Evolutionary conservation across 2,329 filamentous ascomycete species (phyloP).

Genomic region (Fusarium cicatricum): DNA sequence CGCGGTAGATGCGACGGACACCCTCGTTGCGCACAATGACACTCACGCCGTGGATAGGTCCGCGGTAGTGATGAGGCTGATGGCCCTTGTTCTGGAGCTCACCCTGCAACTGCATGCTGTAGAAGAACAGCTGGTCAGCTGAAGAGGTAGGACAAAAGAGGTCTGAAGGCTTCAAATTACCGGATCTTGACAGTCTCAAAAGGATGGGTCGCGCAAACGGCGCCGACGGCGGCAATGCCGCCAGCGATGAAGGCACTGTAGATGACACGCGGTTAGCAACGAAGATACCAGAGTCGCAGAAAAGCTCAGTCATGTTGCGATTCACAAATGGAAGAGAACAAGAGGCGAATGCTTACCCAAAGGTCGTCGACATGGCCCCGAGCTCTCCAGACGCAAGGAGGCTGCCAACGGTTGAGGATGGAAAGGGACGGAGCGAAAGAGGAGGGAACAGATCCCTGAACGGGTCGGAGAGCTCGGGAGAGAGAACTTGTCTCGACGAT

Average conservation of each 20-base stretch:
- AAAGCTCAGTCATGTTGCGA: neutral
- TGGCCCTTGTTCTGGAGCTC: conserved; percentile 89
- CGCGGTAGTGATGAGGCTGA: conserved; percentile 87
- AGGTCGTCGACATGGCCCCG: conserved; percentile 39
- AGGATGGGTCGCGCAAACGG: conserved; percentile 95
- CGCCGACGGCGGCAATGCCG: conserved; percentile 95
- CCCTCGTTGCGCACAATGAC: conserved; percentile 95
- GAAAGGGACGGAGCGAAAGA: conserved; percentile 3
- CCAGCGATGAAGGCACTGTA: conserved; percentile 89
- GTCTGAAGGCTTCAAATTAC: conserved; percentile 55
- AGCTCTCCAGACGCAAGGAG: conserved; percentile 36
- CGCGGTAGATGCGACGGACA: conserved; percentile 82
- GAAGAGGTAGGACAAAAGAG: neutral
- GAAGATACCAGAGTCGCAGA: conserved; percentile 10
- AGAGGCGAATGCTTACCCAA: conserved; percentile 46
- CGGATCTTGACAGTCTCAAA: conserved; percentile 99
- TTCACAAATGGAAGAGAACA: neutral
- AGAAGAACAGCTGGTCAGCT: conserved; percentile 8
- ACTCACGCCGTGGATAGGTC: conserved; percentile 88
- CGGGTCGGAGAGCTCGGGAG: conserved; percentile 35
- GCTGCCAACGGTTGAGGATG: conserved; percentile 7
- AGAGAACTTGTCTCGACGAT: conserved; percentile 24
- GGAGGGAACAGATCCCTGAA: conserved; percentile 14
- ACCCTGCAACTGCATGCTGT: conserved; percentile 91
- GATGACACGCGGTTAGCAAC: conserved; percentile 11